Evolutionary conservation across 2,329 filamentous ascomycete genomes (phyloP), one percentile per base, ranked within the genome.

Genomic region (Esteya vermicola): DNA sequence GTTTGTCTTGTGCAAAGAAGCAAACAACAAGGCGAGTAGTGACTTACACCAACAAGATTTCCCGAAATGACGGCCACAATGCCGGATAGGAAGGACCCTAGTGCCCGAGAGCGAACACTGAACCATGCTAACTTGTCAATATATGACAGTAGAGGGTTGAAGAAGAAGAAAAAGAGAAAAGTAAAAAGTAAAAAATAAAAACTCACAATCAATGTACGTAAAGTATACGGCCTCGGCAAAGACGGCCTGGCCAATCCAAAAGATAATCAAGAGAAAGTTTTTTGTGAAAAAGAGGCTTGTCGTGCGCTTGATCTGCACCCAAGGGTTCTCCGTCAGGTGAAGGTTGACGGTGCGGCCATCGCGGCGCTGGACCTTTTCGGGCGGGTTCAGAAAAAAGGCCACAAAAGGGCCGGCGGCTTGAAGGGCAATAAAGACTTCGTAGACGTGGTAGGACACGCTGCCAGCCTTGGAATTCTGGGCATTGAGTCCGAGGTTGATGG

Each of bases 161-260:
- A 51, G 40, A 28, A 30, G 7, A 6, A 19, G 4, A 23, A 14
- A 21, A n/a, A 14, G 5, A 2, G 9, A 13, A 9, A 7, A 10
- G 2, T 10, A 18, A 6, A 4, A 12, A 10, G 4, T 9, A 1
- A 13, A 16, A 7, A 3, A 6, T 3, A 20, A 54, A n/a, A n/a
- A n/a, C 58, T 48, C 39, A 61, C 64, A 46, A 9, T 66, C 63
- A 8, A 78, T 60, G 43, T 78, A 85, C 0, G 80, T 84, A 54
- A 78, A 83, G 55, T 78, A 81, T 0, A 85, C 78, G 0, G 81
- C 75, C 52, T 85, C 80, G 0, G 76, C 61, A 51, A 80, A 85
- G 0, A 82, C 79, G 0, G 75, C 75, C 47, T 84, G 77, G 1
- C 75, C 75, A 30, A 85, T 84, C 46, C 81, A 72, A 0, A 78